Evolutionary conservation across 768 basidiomycete genomes (phyloP).

Genomic region (Asterophora lycoperdoides): DNA sequence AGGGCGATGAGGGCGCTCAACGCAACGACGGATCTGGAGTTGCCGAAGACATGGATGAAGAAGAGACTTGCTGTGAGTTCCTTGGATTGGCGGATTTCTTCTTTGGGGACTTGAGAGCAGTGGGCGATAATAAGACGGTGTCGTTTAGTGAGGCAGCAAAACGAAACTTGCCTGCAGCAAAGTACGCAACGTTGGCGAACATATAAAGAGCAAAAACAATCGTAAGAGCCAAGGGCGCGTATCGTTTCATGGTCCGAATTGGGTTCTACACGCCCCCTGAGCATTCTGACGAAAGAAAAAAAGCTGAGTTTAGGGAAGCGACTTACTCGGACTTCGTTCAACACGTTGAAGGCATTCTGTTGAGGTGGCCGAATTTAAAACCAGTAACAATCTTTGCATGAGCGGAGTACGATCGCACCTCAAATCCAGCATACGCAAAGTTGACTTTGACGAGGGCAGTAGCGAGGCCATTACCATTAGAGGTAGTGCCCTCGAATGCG

Average conservation of each 20-base stretch:
- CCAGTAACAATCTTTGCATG: too few species aligned
- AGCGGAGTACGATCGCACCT: constrained; percentile 11
- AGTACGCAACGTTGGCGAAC: too few species aligned
- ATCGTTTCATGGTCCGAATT: too few species aligned
- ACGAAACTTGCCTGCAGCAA: constrained; percentile 28
- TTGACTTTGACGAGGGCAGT: constrained; percentile 35
- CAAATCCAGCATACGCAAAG: constrained; percentile 35
- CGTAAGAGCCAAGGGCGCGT: constrained; percentile 41
- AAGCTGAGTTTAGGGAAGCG: too few species aligned
- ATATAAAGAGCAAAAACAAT: constrained; percentile 44
- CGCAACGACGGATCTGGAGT: constrained; percentile 29
- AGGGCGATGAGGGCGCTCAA: constrained; percentile 36
- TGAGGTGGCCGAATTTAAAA: too few species aligned
- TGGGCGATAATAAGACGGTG: neutral
- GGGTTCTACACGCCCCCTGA: too few species aligned
- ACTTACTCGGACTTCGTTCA: too few species aligned
- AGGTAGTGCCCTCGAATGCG: constrained; percentile 52
- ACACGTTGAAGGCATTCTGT: too few species aligned
- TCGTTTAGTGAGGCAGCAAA: neutral
- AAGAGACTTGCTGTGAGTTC: too few species aligned
- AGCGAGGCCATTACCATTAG: too few species aligned
- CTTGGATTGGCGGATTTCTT: constrained; percentile 37
- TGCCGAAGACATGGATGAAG: constrained; percentile 46
- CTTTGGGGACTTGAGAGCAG: constrained; percentile 37
- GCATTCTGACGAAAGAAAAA: too few species aligned